Evolutionary conservation across 2,329 filamentous ascomycete genomes (phyloP).

Genomic region (Fusarium foetens): DNA sequence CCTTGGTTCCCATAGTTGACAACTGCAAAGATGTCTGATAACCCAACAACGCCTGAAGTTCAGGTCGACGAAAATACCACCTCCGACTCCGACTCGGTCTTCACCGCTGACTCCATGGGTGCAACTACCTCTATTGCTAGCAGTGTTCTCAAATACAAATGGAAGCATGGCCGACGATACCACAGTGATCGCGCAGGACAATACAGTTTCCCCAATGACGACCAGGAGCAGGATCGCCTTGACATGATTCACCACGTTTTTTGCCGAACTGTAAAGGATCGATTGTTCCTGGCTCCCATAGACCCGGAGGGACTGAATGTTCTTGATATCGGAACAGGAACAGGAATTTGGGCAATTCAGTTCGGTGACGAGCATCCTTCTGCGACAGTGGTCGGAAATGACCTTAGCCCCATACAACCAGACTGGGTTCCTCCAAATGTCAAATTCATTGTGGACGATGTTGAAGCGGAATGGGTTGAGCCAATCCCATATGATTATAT

Average conservation of each 20-base stretch:
- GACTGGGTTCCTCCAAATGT: constrained; percentile 66
- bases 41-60: constrained; percentile 3
- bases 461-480: constrained; percentile 63
- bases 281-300: constrained; percentile 52
- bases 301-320: constrained; percentile 52
- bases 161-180: constrained; percentile 55
- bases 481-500: constrained; percentile 47
- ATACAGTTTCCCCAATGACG: constrained; percentile 53
- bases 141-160: constrained; percentile 23
- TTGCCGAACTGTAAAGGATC: constrained; percentile 47
- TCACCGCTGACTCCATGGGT: background rate
- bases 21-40: background rate
- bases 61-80: constrained; percentile 13
- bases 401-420: constrained; percentile 57
- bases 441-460: constrained; percentile 68
- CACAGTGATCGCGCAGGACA: constrained; percentile 52
- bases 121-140: constrained; percentile 13
- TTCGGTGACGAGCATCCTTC: constrained; percentile 51
- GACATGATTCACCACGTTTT: constrained; percentile 53
- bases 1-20: accelerated
- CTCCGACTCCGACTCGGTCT: background rate
- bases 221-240: constrained; percentile 52
- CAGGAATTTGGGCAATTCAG: constrained; percentile 60
- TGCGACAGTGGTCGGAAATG: constrained; percentile 52
- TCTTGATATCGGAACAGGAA: constrained; percentile 59